Base-by-base conservation (phyloP, 2,329 filamentous ascomycete species). In the Exophiala bonariae region DNA sequence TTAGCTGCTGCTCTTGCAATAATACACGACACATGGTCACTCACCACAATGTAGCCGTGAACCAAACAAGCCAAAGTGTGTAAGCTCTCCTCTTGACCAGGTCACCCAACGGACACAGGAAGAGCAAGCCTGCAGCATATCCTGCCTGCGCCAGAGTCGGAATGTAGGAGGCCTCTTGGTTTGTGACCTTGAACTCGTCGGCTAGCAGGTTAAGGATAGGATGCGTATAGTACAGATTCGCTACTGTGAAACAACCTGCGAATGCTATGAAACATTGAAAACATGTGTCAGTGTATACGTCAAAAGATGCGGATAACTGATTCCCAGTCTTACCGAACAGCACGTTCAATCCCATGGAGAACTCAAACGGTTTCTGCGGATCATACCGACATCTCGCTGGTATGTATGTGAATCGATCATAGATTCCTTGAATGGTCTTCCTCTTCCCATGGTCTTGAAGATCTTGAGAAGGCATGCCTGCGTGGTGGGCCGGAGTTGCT, bases 151-250 rank as follows among this genome's bases (percentile, higher is more conserved):
- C 82, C 23, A 90, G 70, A 0, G 88, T 92, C 1, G 88, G 86
- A 19, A 92, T 82, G 39, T 81, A 67, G 3, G 79, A 74, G 0
- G 87, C 81, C 45, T 78, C 72, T 59, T 90, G 86, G 59, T 89
- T 85, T 11, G 75, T 77, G 41, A 92, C 83, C 41, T 77, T 61
- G 60, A 93, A 92, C 13, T 86, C 83, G 8, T 74, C 65, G 0
- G 88, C 87, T 32, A 93, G 75, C 43, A 86, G 80, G 61, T 89
- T 88, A 14, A 92, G 71, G 38, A 92, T 87, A 0, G 87, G 86
- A 59, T 91, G 87, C 49, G 80, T 87, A 66, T 92, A 90, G 68
- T 92, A 92, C 3, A 92, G 71, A 57, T 91, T 91, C 9, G 87
- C 86, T 6, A 91, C 87, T 1, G 85, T 88, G 56, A 89, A 82